Evolutionary conservation across 2,329 filamentous ascomycete species (phyloP).

Genomic region (Rutstroemia sp.): DNA sequence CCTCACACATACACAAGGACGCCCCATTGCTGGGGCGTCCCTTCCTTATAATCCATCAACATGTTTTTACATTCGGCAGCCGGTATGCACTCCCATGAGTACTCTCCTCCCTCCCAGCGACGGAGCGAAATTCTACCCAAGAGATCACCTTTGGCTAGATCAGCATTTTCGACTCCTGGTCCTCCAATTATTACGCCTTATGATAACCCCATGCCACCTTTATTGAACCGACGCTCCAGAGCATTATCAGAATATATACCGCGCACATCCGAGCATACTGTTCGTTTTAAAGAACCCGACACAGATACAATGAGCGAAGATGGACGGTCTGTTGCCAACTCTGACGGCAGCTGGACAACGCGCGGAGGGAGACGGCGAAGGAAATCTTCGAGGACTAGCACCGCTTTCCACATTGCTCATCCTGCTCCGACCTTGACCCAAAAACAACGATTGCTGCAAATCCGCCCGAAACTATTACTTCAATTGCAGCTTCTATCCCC

Average conservation of each 20-base stretch:
- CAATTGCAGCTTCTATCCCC: slow-evolving; percentile 62
- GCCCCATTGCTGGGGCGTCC: slow-evolving; percentile 9
- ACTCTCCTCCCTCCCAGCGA: slow-evolving; percentile 13
- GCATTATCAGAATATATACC: slow-evolving; percentile 23
- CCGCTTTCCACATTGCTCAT: slow-evolving; percentile 59
- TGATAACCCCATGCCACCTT: slow-evolving; percentile 16
- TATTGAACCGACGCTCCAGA: slow-evolving; percentile 14
- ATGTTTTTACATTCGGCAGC: slow-evolving; percentile 29
- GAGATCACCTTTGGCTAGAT: slow-evolving; percentile 23
- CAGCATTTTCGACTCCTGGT: slow-evolving; percentile 26
- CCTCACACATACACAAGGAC: slow-evolving; percentile 3
- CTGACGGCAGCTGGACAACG: slow-evolving; percentile 23
- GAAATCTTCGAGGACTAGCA: slow-evolving; percentile 46
- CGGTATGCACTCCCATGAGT: slow-evolving; percentile 26
- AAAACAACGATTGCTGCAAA: slow-evolving; percentile 51
- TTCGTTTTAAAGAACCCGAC: slow-evolving; percentile 25
- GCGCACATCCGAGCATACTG: slow-evolving; percentile 16
- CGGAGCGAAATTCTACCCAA: slow-evolving; percentile 14
- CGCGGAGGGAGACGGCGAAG: slow-evolving; percentile 33
- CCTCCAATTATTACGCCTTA: slow-evolving; percentile 19
- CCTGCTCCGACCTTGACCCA: slow-evolving; percentile 52
- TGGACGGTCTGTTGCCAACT: slow-evolving; percentile 27
- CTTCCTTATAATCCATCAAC: slow-evolving; percentile 10
- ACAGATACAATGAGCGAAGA: slow-evolving; percentile 28
- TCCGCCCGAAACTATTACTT: slow-evolving; percentile 61